These are phyloP conservation scores for Aspergillus sp. DNA, from an alignment of 2,329 filamentous ascomycete species.

Conservation along the genomic window DNA sequence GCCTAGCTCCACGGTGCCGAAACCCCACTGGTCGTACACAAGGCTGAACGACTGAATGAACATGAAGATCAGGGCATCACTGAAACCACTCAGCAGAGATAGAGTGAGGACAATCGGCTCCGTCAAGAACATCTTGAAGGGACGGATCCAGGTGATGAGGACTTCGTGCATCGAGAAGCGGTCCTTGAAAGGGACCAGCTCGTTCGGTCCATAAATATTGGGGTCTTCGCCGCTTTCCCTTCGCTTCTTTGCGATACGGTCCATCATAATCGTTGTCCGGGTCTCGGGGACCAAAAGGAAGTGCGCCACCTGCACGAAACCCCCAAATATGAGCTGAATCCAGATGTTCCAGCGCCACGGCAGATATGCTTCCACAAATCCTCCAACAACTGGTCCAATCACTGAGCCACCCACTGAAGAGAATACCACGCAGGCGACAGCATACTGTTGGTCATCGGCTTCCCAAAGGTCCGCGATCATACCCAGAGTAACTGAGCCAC, in stretches of 20 bases:
- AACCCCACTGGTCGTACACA: slow-evolving; percentile 62
- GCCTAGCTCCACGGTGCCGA: slow-evolving; percentile 52
- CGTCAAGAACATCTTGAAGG: slow-evolving; percentile 65
- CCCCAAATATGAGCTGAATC: slow-evolving; percentile 81
- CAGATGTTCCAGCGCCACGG: slow-evolving; percentile 78
- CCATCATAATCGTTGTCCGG: slow-evolving; percentile 73
- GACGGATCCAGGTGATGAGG: slow-evolving; percentile 58
- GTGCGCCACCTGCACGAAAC: slow-evolving; percentile 66
- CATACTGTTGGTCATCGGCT: slow-evolving; percentile 70
- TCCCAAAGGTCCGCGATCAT: slow-evolving; percentile 78
- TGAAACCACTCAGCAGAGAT: slow-evolving; percentile 64
- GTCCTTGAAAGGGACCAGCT: slow-evolving; percentile 62
- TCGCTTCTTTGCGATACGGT: slow-evolving; percentile 73
- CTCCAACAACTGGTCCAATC: slow-evolving; percentile 75
- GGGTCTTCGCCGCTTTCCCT: slow-evolving; percentile 60
- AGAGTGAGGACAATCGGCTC: slow-evolving; percentile 66
- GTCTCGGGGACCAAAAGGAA: slow-evolving; percentile 75
- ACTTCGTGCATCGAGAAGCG: slow-evolving; percentile 63
- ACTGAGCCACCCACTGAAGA: slow-evolving; percentile 77
- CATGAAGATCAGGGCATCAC: slow-evolving; percentile 67
- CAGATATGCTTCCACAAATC: slow-evolving; percentile 68
- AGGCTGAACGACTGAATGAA: slow-evolving; percentile 64
- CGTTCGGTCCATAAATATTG: slow-evolving; percentile 71
- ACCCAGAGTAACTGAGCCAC: slow-evolving; percentile 71
- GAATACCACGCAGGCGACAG: slow-evolving; percentile 74